A percentile compares a stretch with the other conserved stretches of the same genome.
These are phyloP conservation scores for Oryza longistaminata DNA, from an alignment of 176 grass and related monocot species.

Conservation along the genomic window DNA sequence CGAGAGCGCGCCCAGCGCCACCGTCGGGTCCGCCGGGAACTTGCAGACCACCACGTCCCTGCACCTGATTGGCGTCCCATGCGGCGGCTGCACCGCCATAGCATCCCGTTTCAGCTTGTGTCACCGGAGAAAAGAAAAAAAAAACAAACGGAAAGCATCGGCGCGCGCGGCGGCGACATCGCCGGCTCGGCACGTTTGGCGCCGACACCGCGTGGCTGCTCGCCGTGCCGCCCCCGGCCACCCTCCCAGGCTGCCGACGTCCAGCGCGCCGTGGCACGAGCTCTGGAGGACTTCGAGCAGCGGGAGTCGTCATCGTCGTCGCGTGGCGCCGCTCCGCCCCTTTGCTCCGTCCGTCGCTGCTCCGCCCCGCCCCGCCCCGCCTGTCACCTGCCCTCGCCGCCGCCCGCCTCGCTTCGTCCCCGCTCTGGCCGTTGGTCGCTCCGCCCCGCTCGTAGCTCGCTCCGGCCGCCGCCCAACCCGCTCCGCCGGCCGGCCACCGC, in stretches of 20 bases:
- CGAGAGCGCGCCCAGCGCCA: constrained; percentile 40
- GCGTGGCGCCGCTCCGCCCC: too few relatives aligned
- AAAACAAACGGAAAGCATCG: not conserved
- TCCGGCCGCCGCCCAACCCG: too few relatives aligned
- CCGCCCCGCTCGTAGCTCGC: too few relatives aligned
- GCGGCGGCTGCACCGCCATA: constrained; percentile 30
- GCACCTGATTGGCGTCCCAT: constrained; percentile 47
- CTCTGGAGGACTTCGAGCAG: constrained; percentile 27
- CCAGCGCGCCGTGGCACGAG: constrained; percentile 36
- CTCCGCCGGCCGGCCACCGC: too few relatives aligned
- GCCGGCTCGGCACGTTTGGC: too few relatives aligned
- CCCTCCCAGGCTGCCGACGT: constrained; percentile 4
- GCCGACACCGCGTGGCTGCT: constrained; percentile 36
- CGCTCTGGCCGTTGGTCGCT: too few relatives aligned
- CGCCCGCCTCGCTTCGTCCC: too few relatives aligned
- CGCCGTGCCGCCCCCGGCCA: constrained; percentile 11
- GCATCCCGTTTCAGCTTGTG: not conserved
- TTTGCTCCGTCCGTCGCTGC: too few relatives aligned
- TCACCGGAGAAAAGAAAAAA: not conserved
- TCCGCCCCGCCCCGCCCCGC: too few relatives aligned
- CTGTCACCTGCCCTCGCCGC: too few relatives aligned
- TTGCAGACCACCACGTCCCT: constrained; percentile 49
- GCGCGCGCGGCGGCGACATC: not conserved
- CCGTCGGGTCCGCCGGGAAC: constrained; percentile 50
- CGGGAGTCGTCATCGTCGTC: too few relatives aligned